phyloP scores from a whole-genome alignment of 495 filamentous ascomycete species.

The Aspergillus homomorphus region DNA sequence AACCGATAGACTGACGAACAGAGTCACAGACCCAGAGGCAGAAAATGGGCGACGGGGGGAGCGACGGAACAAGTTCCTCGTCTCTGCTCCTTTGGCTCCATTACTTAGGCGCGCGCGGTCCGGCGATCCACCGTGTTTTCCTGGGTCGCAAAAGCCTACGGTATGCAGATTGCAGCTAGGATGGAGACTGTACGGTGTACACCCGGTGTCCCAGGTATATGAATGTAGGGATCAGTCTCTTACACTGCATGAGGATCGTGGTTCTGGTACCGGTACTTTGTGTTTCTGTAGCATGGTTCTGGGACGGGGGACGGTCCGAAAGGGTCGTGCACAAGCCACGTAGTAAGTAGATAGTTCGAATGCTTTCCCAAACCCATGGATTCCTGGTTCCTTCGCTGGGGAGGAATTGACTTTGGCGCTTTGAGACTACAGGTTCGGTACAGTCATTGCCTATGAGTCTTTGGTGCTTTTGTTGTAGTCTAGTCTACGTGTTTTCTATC shows the following conservation, averaged over 20 bases:
- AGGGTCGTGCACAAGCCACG: neutral
- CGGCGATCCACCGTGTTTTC: neutral
- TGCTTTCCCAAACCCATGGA: neutral
- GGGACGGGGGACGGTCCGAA: neutral
- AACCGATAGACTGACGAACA: no score
- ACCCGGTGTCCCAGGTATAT: neutral
- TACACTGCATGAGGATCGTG: no score
- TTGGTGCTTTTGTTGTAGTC: no score
- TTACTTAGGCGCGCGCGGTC: neutral
- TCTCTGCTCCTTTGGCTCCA: neutral
- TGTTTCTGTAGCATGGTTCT: neutral
- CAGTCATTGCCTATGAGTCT: no score
- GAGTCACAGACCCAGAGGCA: no score
- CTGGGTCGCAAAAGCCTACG: constrained; percentile 1
- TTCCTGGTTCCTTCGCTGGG: neutral
- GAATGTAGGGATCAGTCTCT: neutral
- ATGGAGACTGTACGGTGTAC: neutral
- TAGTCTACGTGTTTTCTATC: neutral
- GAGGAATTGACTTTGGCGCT: neutral
- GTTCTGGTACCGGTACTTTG: no score
- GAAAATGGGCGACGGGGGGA: neutral
- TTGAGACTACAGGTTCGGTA: neutral
- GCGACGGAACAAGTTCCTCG: neutral
- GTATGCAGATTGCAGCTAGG: neutral
- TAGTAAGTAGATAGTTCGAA: neutral